A percentile compares a stretch with the other conserved stretches of the same genome.
Evolutionary conservation across 2,329 filamentous ascomycete genomes (phyloP).

Genomic region (Botrytis fragariae): DNA sequence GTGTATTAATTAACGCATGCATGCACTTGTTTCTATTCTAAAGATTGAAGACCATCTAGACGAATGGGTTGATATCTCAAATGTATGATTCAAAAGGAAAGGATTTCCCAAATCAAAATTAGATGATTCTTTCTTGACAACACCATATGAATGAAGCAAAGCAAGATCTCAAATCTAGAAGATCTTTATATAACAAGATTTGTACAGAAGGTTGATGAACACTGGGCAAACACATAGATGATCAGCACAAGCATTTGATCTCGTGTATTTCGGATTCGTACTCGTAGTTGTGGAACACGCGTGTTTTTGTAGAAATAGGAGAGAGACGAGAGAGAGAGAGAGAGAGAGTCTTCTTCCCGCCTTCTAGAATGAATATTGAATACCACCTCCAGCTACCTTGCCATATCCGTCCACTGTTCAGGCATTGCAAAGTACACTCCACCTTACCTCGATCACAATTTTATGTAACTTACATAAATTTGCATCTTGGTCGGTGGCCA

Average conservation of each 20-base stretch:
- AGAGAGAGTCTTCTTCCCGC: background rate
- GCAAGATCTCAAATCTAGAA: background rate
- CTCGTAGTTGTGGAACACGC: background rate
- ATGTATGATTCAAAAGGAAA: background rate
- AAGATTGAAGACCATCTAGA: background rate
- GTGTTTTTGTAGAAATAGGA: background rate
- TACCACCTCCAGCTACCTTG: background rate
- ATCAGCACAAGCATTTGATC: constrained; percentile 1
- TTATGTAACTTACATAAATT: background rate
- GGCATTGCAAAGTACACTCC: background rate
- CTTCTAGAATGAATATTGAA: background rate
- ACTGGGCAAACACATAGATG: background rate
- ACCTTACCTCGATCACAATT: background rate
- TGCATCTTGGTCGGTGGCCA: background rate
- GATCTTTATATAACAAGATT: background rate
- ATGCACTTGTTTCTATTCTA: background rate
- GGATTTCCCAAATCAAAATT: background rate
- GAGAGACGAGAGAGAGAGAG: background rate
- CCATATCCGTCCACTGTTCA: background rate
- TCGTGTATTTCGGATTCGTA: background rate
- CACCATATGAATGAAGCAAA: background rate
- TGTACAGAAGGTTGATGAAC: background rate
- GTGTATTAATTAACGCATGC: background rate
- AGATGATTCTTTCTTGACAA: background rate
- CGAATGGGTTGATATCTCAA: background rate